Conservation (phyloP, 2,329 filamentous ascomycete species). For the Diplodia seriata region DNA sequence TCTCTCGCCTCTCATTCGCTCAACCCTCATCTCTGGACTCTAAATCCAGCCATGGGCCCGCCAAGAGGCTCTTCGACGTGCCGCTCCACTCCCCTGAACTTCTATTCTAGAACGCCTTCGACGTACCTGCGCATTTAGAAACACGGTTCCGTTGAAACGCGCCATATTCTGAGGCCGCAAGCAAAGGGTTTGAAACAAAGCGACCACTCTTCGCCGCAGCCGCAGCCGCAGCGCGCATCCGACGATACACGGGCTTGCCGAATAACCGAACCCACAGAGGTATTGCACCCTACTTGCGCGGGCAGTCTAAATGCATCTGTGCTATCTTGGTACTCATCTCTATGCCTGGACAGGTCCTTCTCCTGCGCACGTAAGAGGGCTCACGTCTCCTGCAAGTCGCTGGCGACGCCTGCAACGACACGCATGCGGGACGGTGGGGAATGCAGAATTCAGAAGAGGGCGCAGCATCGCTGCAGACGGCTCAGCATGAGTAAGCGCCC, state of each 20-base stretch:
- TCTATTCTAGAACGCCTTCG: constrained; percentile 6
- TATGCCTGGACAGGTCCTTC: too few species aligned
- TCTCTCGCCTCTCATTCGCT: constrained; percentile 10
- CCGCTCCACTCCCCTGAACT: background rate
- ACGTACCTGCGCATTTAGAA: constrained; percentile 14
- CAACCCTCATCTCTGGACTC: background rate
- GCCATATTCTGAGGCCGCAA: constrained; percentile 6
- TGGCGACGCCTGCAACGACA: background rate
- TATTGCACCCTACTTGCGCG: too few species aligned
- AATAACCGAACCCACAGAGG: too few species aligned
- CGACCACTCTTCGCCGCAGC: background rate
- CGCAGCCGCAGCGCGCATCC: background rate
- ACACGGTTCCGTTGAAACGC: constrained; percentile 5
- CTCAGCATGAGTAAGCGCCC: constrained; percentile 27
- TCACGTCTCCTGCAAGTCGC: too few species aligned
- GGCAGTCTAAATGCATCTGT: too few species aligned
- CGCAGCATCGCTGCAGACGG: constrained; percentile 13
- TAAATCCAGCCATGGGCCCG: constrained; percentile 8
- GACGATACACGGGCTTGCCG: background rate
- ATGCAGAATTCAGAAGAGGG: constrained; percentile 3
- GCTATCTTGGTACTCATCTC: too few species aligned
- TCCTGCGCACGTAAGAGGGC: too few species aligned
- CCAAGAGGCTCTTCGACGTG: constrained; percentile 12
- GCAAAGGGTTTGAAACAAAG: constrained; percentile 15
- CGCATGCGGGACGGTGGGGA: background rate